Conservation (phyloP, 2,329 filamentous ascomycete genomes). For the Cladophialophora yegresii region DNA sequence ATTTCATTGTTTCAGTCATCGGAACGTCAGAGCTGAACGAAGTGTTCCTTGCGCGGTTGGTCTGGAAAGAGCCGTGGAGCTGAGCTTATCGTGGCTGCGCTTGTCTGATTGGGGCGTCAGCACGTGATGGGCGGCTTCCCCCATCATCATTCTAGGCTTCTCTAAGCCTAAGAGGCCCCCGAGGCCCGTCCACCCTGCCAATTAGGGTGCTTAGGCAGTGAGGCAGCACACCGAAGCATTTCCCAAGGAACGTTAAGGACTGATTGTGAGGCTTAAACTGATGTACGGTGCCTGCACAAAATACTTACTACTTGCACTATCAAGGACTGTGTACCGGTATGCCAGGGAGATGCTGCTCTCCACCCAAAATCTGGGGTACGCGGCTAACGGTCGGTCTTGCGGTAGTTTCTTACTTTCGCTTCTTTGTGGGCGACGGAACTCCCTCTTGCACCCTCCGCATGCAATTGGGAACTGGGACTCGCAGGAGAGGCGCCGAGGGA, state of each 20-base stretch:
- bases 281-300: not conserved
- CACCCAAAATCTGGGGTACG: conserved; percentile 2
- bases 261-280: not conserved
- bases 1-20: not conserved
- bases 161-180: not conserved
- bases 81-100: conserved; percentile 13
- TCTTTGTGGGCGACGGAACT: not conserved
- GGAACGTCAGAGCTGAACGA: conserved; percentile 2
- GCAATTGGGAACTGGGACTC: not conserved
- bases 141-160: not conserved
- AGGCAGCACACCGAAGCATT: not conserved
- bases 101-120: not conserved
- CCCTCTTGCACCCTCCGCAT: not conserved
- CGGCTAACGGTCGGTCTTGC: not conserved
- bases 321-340: not conserved
- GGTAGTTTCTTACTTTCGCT: not conserved
- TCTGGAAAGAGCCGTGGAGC: conserved; percentile 6
- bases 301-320: no score
- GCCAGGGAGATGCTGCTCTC: not conserved
- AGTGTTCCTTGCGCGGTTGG: not conserved
- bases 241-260: not conserved
- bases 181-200: not conserved
- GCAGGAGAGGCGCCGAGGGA: not conserved
- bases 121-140: not conserved
- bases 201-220: not conserved